Percentiles rank a stretch among this genome's conserved stretches.
Conservation (phyloP, 345 rosid genomes). For the Pistacia atlantica region DNA sequence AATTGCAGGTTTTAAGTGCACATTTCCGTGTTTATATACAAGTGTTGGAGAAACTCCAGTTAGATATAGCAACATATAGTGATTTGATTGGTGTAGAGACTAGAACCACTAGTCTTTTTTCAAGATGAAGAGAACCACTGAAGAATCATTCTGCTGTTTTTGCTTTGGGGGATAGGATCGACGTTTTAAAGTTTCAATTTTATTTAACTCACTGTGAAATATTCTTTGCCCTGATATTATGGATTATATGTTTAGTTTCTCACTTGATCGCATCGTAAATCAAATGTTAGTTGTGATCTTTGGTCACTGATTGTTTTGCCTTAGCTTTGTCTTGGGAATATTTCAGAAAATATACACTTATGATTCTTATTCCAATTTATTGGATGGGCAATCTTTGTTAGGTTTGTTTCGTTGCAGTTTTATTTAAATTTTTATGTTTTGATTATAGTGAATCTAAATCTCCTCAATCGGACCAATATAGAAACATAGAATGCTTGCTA, state of each 20-base stretch:
- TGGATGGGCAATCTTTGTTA: too few species aligned
- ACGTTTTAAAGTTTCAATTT: constrained; percentile 60
- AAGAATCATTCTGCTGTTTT: constrained; percentile 94
- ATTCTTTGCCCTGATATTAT: neutral
- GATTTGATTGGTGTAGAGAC: constrained; percentile 99
- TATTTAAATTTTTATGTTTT: too few species aligned
- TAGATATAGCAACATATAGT: constrained; percentile 11
- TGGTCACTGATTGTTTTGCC: neutral
- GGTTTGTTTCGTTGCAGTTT: too few species aligned
- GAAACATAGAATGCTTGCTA: neutral
- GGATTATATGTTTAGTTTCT: too few species aligned
- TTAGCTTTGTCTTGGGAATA: neutral
- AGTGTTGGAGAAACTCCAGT: constrained; percentile 91
- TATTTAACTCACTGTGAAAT: neutral
- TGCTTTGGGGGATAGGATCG: constrained; percentile 93
- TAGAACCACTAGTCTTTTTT: constrained; percentile 79
- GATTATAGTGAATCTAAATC: too few species aligned
- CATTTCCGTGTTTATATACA: constrained; percentile 97
- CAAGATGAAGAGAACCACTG: constrained; percentile 82
- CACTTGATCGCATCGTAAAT: neutral
- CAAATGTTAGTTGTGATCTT: constrained; percentile 6
- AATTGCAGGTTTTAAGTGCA: constrained; percentile 91
- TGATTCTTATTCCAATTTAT: neutral
- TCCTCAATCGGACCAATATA: neutral
- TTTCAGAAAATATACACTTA: neutral